A percentile compares a stretch with the other conserved stretches of the same genome.
These are phyloP conservation scores for Colletotrichum karsti DNA, from an alignment of 2,329 filamentous ascomycete genomes.

Conservation along the genomic window DNA sequence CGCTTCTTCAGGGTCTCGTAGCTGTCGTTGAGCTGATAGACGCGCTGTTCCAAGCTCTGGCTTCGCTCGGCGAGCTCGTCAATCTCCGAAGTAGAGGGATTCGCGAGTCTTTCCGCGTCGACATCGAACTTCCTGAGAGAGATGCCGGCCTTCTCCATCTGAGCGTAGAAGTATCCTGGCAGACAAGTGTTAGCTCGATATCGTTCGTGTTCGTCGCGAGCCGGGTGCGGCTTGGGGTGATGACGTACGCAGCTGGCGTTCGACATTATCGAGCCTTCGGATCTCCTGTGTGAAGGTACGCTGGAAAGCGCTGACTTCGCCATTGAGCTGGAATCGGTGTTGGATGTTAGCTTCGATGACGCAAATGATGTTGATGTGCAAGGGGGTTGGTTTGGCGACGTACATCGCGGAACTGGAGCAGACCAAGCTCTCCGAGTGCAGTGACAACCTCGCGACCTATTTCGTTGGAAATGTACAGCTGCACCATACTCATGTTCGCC, in stretches of 20 bases:
- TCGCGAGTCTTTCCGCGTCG: constrained; percentile 85
- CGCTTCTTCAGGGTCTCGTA: constrained; percentile 98
- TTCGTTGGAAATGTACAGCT: constrained; percentile 99
- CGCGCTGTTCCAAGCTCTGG: constrained; percentile 89
- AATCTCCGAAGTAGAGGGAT: constrained; percentile 92
- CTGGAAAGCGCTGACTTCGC: constrained; percentile 93
- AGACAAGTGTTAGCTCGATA: constrained; percentile 38
- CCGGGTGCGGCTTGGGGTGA: constrained; percentile 1
- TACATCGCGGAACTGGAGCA: constrained; percentile 98
- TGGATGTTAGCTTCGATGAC: constrained; percentile 31
- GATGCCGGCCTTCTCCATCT: constrained; percentile 95
- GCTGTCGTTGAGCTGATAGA: constrained; percentile 93
- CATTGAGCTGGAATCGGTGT: constrained; percentile 75
- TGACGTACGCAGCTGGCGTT: constrained; percentile 90
- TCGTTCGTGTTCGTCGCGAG: background rate
- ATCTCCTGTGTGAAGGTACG: constrained; percentile 98
- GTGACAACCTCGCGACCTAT: constrained; percentile 98
- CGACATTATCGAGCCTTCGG: constrained; percentile 95
- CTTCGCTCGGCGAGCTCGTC: constrained; percentile 94
- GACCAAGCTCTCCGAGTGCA: constrained; percentile 92
- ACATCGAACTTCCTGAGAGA: constrained; percentile 90
- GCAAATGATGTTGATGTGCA: background rate
- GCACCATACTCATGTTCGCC: constrained; percentile 99
- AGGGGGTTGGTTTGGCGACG: constrained; percentile 44
- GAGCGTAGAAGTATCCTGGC: constrained; percentile 87